Conservation (phyloP, 164 flowering plant species). For the Kalanchoe fedtschenkoi region DNA sequence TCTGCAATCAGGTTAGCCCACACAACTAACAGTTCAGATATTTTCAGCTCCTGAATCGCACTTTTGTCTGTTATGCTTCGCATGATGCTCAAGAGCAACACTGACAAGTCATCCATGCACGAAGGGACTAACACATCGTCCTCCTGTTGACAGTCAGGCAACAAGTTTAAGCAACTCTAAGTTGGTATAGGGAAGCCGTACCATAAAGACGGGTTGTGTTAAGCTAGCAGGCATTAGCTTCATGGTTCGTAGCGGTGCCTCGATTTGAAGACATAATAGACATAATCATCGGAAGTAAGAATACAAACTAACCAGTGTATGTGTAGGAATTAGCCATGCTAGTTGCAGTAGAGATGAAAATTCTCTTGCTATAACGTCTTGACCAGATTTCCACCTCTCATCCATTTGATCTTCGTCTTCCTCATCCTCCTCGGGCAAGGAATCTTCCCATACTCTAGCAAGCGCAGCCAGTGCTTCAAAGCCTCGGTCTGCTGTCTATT, state of each 20-base stretch:
- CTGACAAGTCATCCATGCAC: constrained; percentile 52
- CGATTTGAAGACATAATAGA: not conserved
- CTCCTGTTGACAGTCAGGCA: constrained; percentile 25
- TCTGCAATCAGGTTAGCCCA: constrained; percentile 68
- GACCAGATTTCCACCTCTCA: constrained; percentile 34
- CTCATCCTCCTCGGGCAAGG: constrained; percentile 36
- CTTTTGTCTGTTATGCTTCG: constrained; percentile 25
- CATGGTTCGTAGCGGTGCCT: not conserved
- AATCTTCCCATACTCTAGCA: constrained; percentile 53
- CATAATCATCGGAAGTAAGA: not conserved
- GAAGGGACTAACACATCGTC: constrained; percentile 31
- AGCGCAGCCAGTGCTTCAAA: constrained; percentile 60
- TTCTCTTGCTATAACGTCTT: constrained; percentile 29
- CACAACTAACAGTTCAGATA: constrained; percentile 40
- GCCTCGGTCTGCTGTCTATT: constrained; percentile 53
- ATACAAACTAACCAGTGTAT: constrained; percentile 24
- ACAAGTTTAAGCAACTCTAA: not conserved
- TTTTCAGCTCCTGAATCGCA: constrained; percentile 31
- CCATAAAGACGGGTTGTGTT: not conserved
- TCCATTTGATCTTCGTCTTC: constrained; percentile 24
- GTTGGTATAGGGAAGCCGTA: not conserved
- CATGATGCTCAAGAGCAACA: constrained; percentile 41
- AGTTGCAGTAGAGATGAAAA: constrained; percentile 53
- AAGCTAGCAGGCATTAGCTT: no score
- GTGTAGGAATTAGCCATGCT: constrained; percentile 43